These are phyloP conservation scores for Pseudonectria foliicola DNA, from an alignment of 2,329 filamentous ascomycete species.

Conservation along the genomic window DNA sequence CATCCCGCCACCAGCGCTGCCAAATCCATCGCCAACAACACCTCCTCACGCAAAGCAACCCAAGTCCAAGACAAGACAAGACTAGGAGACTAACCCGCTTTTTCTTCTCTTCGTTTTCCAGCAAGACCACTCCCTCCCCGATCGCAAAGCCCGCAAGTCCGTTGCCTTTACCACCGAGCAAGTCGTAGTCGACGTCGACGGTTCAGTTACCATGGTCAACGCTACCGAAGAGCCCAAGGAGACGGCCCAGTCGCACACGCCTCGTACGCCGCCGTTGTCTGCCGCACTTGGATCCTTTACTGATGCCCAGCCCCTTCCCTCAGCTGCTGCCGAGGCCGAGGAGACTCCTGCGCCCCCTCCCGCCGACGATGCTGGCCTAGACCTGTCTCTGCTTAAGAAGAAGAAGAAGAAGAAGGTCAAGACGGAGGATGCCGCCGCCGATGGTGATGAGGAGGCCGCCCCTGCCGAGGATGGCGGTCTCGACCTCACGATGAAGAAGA, in stretches of 20 bases:
- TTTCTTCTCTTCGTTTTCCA: slow-evolving; percentile 14
- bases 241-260: slow-evolving; percentile 72
- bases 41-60: slow-evolving; percentile 2
- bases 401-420: slow-evolving; percentile 60
- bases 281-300: slow-evolving; percentile 49
- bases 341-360: slow-evolving; percentile 32
- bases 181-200: slow-evolving; percentile 83
- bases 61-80: too few relatives aligned
- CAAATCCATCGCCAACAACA: slow-evolving; percentile 5
- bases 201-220: slow-evolving; percentile 71
- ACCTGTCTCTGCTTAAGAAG: slow-evolving; percentile 71
- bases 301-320: slow-evolving; percentile 32
- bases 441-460: slow-evolving; percentile 38
- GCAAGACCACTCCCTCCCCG: slow-evolving; percentile 24
- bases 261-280: slow-evolving; percentile 56
- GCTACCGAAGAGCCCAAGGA: slow-evolving; percentile 69
- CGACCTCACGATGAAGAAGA: slow-evolving; percentile 68
- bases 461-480: slow-evolving; percentile 42
- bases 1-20: slow-evolving; percentile 15
- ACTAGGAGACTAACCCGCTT: slow-evolving; percentile 10
- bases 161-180: slow-evolving; percentile 88
- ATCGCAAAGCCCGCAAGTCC: slow-evolving; percentile 79
- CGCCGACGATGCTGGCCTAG: slow-evolving; percentile 45
- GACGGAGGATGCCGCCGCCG: slow-evolving; percentile 37
- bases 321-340: slow-evolving; percentile 39